These are phyloP conservation scores for Ophiostoma australiae DNA, from an alignment of 2,329 filamentous ascomycete genomes.

Conservation along the genomic window DNA sequence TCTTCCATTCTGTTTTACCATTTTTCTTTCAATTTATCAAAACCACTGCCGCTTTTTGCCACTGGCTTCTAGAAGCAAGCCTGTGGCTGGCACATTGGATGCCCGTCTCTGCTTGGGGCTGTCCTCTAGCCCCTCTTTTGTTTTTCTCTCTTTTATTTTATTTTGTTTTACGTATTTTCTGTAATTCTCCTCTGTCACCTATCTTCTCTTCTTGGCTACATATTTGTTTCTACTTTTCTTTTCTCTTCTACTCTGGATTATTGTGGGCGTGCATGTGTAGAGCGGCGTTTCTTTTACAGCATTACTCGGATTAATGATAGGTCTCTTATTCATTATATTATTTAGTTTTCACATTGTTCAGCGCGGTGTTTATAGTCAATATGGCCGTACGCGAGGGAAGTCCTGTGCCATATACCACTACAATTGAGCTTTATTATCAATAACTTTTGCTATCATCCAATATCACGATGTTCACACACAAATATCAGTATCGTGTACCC, in stretches of 20 bases:
- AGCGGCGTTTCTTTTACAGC: background rate
- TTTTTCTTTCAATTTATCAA: background rate
- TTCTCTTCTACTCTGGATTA: background rate
- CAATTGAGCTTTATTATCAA: background rate
- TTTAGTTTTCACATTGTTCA: background rate
- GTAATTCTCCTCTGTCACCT: background rate
- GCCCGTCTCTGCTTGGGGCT: background rate
- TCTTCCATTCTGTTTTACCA: background rate
- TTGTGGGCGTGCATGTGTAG: background rate
- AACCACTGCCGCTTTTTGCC: background rate
- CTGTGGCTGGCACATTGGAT: background rate
- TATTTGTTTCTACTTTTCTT: background rate
- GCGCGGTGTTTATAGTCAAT: background rate
- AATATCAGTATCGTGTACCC: background rate
- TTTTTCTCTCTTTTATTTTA: background rate
- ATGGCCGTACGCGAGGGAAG: background rate
- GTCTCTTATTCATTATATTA: background rate
- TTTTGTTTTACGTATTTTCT: background rate
- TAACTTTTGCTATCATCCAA: background rate
- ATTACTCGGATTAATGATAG: background rate
- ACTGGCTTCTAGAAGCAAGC: conserved; percentile 11
- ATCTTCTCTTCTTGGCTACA: conserved; percentile 7
- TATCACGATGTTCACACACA: background rate
- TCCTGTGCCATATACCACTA: background rate
- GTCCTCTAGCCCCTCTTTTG: background rate